These are phyloP conservation scores for Plasmopara viticola DNA, from an alignment of 352 stramenopile genomes.

Conservation along the genomic window DNA sequence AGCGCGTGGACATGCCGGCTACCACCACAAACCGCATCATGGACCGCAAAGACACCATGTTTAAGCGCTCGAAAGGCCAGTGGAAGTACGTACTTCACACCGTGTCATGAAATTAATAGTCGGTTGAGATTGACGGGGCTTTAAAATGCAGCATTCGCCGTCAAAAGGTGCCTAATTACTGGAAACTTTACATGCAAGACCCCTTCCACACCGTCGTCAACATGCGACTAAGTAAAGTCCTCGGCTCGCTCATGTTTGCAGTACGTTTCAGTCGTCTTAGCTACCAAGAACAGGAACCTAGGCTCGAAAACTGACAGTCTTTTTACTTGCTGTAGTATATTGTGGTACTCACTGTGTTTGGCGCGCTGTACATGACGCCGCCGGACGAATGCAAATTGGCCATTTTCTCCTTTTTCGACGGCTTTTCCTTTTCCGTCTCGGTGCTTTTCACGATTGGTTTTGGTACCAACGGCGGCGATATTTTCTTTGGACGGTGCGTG, in stretches of 20 bases:
- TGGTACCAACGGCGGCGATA: slow-evolving; percentile 63
- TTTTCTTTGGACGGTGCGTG: slow-evolving; percentile 90
- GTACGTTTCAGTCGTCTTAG: slow-evolving; percentile 15
- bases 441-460: slow-evolving; percentile 80
- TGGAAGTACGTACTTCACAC: slow-evolving; percentile 50
- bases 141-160: slow-evolving; percentile 58
- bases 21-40: slow-evolving; percentile 57
- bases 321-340: slow-evolving; percentile 50
- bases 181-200: slow-evolving; percentile 78
- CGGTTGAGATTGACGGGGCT: slow-evolving; percentile 2
- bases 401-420: slow-evolving; percentile 63
- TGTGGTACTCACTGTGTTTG: slow-evolving; percentile 55
- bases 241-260: slow-evolving; percentile 28
- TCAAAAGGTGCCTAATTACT: slow-evolving; percentile 71
- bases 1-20: slow-evolving; percentile 21
- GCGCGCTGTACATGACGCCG: slow-evolving; percentile 68
- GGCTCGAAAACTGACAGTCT: slow-evolving; percentile 7
- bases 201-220: slow-evolving; percentile 82
- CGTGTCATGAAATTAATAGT: slow-evolving; percentile 1
- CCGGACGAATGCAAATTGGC: slow-evolving; percentile 55
- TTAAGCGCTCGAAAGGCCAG: slow-evolving; percentile 64
- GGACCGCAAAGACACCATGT: slow-evolving; percentile 56
- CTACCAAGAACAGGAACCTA: background rate
- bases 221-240: slow-evolving; percentile 74
- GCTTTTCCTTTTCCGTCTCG: slow-evolving; percentile 77